Base-by-base conservation (phyloP, 805 yeast genomes). In the Suhomyces sp. region DNA sequence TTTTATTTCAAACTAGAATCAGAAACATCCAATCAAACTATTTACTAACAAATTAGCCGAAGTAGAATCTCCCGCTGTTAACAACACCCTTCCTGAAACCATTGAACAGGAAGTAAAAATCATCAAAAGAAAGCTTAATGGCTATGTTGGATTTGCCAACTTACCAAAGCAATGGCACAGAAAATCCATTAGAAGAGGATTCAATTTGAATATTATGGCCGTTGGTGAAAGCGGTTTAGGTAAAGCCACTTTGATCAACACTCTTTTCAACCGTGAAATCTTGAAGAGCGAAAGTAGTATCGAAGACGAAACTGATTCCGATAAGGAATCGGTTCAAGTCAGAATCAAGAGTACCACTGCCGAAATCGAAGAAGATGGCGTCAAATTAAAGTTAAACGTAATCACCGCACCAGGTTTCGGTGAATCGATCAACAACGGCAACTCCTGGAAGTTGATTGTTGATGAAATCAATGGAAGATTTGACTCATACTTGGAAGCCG, bases 131-230 rank as follows among this genome's bases (percentile, higher is more conserved):
- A 90, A 90, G 68, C 83, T 93, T 62, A 88, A 86, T 61, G 93
- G 96, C 3, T 92, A 88, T 68, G 99, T 94, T 52, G 99, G 99
- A 5, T 94, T 94, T 74, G 96, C 97, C 60, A 94, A 92, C 73
- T 80, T 94, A 66, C 99, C 99, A 54, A 94, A 92, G 68, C 99
- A 94, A 77, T 94, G 97, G 97, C 98, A 94, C 75, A 85, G 97
- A 73, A 90, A 88, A 72, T 87, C 96, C 2, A 83, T 90, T 56
- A 35, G 72, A 76, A 45, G 76, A 70, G 99, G 99, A 12, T 94
- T 94, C 79, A 82, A 79, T 62, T 82, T 94, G 68, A 94, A 94
- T 69, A 69, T 94, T 56, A 82, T 94, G 83, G 90, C 90, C 54
- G 96, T 92, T 57, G 96, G 96, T 60, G 96, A 90, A 74, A 78